phyloP scores from a whole-genome alignment of 441 rosid genomes.

The Cnidoscolus chayamansa region DNA sequence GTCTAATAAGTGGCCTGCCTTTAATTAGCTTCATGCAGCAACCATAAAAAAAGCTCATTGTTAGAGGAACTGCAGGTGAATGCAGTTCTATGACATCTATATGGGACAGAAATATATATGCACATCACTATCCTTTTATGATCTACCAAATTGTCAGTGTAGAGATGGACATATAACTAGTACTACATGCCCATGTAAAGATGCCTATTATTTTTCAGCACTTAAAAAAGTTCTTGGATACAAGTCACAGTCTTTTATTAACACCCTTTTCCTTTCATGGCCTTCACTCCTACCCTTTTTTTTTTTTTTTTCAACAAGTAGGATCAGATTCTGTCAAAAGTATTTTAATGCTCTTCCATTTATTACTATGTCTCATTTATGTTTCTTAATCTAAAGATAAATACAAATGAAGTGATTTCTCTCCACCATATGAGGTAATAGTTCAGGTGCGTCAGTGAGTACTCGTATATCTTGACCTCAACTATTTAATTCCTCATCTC shows the following conservation, averaged over 20 bases:
- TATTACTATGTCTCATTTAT: no score
- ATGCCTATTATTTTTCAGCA: conserved; percentile 11
- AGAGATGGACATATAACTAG: not conserved
- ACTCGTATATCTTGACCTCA: no score
- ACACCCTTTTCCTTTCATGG: conserved; percentile 12
- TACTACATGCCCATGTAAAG: not conserved
- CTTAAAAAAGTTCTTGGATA: conserved; percentile 22
- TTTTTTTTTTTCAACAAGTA: not conserved
- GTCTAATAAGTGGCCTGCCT: conserved; percentile 29
- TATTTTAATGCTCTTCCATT: no score
- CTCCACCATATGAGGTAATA: no score
- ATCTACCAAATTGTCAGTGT: conserved; percentile 1
- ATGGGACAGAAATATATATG: conserved; percentile 36
- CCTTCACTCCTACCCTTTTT: not conserved
- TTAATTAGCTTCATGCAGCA: conserved; percentile 27
- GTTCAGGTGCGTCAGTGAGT: no score
- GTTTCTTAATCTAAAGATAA: no score
- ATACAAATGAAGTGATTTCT: no score
- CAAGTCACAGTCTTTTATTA: conserved; percentile 24
- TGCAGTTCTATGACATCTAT: conserved; percentile 52
- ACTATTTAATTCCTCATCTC: no score
- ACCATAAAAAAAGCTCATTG: conserved; percentile 27
- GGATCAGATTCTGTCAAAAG: no score
- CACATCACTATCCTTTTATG: not conserved
- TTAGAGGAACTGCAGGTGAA: conserved; percentile 42